These are phyloP conservation scores for Primulina eburnea DNA, from an alignment of 257 asterid genomes.

Conservation along the genomic window DNA sequence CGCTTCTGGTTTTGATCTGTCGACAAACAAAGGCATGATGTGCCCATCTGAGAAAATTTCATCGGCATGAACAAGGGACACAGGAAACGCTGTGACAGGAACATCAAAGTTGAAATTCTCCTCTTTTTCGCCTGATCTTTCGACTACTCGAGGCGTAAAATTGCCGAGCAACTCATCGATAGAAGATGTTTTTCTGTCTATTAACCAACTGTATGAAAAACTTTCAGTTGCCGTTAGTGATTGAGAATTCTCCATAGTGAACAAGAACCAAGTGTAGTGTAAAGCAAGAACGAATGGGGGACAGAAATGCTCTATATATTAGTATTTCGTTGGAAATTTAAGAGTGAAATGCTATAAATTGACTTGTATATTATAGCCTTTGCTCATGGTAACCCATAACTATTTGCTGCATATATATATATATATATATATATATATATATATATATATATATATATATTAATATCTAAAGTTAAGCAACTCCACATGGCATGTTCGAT, in stretches of 20 bases:
- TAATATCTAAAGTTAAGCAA: constrained; percentile 17
- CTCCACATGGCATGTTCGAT: background rate
- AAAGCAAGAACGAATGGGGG: constrained; percentile 19
- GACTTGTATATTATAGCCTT: constrained; percentile 11
- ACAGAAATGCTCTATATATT: constrained; percentile 27
- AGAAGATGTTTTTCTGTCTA: constrained; percentile 31
- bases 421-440: no score
- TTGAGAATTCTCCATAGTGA: constrained; percentile 50
- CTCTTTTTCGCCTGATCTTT: constrained; percentile 26
- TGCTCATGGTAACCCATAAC: constrained; percentile 26
- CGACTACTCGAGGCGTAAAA: constrained; percentile 16
- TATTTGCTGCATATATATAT: no score
- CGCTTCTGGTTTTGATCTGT: constrained; percentile 27
- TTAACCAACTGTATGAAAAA: constrained; percentile 69
- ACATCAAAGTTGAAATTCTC: constrained; percentile 50
- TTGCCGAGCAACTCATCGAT: constrained; percentile 25
- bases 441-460: background rate
- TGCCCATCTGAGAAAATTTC: constrained; percentile 58
- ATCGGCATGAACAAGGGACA: constrained; percentile 49
- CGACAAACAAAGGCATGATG: constrained; percentile 40
- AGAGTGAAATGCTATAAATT: constrained; percentile 13
- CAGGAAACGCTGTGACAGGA: constrained; percentile 31
- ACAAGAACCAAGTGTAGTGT: background rate
- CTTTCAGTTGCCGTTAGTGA: constrained; percentile 56
- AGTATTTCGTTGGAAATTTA: constrained; percentile 10